Evolutionary conservation across 2,329 filamentous ascomycete species (phyloP), one percentile per base, ranked within the genome.

Genomic region (Aspergillus tamarii): DNA sequence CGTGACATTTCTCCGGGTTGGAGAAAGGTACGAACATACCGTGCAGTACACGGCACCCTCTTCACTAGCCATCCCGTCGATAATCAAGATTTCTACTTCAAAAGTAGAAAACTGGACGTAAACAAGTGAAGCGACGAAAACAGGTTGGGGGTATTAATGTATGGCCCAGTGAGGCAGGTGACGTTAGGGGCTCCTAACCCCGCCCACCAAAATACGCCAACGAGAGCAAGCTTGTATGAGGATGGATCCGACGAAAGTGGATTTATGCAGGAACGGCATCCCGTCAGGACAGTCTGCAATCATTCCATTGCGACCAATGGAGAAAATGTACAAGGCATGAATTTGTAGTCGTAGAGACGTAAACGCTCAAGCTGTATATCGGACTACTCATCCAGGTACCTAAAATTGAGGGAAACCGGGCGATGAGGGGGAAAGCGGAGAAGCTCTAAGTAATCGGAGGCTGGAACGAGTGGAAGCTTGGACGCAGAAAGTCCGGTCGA

Each of bases 11-110:
- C 72, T 70, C 65, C 26, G 56, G 30, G 36, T 8, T 19, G 16
- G 34, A 12, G 53, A 34, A 45, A 28, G 39, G 32, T 32, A 46
- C 19, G 30, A 46, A 77, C 83, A 70, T 77, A 89, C 88, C 73
- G 88, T 90, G 80, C 86, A 88, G 77, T 90, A 90, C 61, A 88
- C 87, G 78, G 88, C 86, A 76, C 86, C 85, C 66, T 78, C 76
- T 58, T 67, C 67, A 62, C 76, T 72, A 67, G 74, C 75, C 82
- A 84, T 84, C 62, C 60, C 67, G 68, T 61, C 62, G 58, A 58
- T 30, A 57, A 61, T 54, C 21, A 28, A 36, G 45, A 61, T 32
- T 32, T 23, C 39, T 21, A 30, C 52, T 26, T 19, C 21, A 21
- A 32, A 16, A 34, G 61, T 46, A 26, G 61, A 46, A 57, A 28